Evolutionary conservation across 495 filamentous ascomycete genomes (phyloP), one percentile per base, ranked within the genome.

Genomic region (Talaromyces ruber): DNA sequence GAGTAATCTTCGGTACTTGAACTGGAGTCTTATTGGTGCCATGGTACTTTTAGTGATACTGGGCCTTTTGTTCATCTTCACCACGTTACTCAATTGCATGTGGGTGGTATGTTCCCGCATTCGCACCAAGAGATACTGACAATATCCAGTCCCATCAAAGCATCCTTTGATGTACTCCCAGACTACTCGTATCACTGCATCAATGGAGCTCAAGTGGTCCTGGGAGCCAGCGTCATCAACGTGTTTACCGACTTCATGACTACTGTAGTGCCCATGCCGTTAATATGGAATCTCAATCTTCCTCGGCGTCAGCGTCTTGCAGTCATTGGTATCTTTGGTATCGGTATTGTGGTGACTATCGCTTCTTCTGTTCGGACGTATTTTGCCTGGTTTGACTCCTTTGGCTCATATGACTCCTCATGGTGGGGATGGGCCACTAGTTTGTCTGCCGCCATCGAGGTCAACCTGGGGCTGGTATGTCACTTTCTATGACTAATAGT

Each of bases 381-480:
- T 8, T 84, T 75, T 62, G 76, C 81, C 37, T 82, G 78, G 71
- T 70, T 78, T 61, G 75, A 72, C 62, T 68, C 82, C 63, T 72
- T 82, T 22, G 75, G 67, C 45, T 75, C 72, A 39, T 79, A 77
- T 60, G 84, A 87, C 62, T 62, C 69, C 18, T 81, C 81, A 26
- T 88, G 84, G 84, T 62, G 73, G 54, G 72, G 72, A 4, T 86
- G 81, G 79, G 73, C 76, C 1, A 69, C 81, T 1, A 80, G 83
- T 70, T 73, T 86, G 14, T 71, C 77, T 4, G 79, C 80, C 12
- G 68, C 75, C 7, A 65, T 88, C 2, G 85, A 88, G 64, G 78
- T 88, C 16, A 81, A 82, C 63, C 63, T 88, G 28, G 85, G 81
- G 24, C 73, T 87, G 68, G 84, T 88, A 80, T 64, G 82, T 70